Evolutionary conservation across 1,284 basidiomycete genomes (phyloP), one percentile per base, ranked within the genome.

Genomic region (Puccinia hordei): DNA sequence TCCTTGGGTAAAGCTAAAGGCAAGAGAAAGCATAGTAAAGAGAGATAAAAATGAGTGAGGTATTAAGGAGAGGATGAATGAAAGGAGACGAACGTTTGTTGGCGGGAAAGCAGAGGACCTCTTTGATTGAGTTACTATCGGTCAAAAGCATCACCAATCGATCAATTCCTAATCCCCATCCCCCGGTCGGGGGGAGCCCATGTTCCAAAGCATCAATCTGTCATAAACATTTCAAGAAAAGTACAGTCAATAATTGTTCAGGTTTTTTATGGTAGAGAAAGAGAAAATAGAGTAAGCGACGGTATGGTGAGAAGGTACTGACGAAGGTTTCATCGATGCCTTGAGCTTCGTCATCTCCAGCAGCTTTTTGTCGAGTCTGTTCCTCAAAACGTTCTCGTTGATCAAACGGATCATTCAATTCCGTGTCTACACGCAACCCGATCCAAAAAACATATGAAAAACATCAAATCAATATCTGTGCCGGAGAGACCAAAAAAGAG

Each of bases 351-450:
- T 44, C 46, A 17, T 99, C 96, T 82, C 96, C 96, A 81, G 92
- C 91, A 81, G 94, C 94, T 91, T 98, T 98, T 87, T 99, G 96
- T 84, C 90, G 89, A 79, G 90, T 89, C 89, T 92, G 85, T 87
- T 99, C 96, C 87, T 97, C 94, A 87, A 99, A 99, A 83, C 95
- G 91, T 84, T 94, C 88, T 33, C 95, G 89, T 87, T 99, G 96
- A 86, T 98, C 95, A 86, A 97, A 97, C 0, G 94, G 94, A 87
- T 97, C 95, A 87, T 97, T 98, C 89, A 99, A 90, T 89, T 99
- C 96, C 57, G 96, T 99, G 87, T 99, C 79, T 80, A 41, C 2
- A 35, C 33, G 22, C 6, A 22, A 59, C 33, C 85, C 8, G 10
- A 55, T n/a, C 35, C 27, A 41, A 19, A 13, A 38, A 27, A n/a